Evolutionary conservation across 2,329 filamentous ascomycete genomes (phyloP).

Genomic region (Phialocephala sp.): DNA sequence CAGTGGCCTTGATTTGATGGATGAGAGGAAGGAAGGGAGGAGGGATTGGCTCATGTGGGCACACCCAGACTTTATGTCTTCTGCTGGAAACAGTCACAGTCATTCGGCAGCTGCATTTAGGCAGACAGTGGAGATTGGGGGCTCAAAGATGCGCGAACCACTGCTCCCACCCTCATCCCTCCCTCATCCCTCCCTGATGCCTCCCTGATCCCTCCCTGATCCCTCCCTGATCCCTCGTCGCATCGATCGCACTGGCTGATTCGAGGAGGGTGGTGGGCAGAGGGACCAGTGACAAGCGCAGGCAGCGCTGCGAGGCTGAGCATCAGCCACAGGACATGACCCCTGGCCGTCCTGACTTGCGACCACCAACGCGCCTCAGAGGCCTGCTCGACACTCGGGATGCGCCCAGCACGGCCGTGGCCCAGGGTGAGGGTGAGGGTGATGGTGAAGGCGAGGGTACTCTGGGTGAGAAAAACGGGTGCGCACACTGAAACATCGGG

Average conservation of each 20-base stretch:
- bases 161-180: neutral
- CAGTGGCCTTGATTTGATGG: conserved; percentile 15
- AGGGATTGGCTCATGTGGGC: conserved; percentile 29
- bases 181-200: too few relatives aligned
- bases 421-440: neutral
- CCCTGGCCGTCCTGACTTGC: too few relatives aligned
- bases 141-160: conserved; percentile 9
- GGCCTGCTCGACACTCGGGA: conserved; percentile 19
- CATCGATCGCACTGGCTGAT: conserved; percentile 9
- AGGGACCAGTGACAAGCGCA: conserved; percentile 22
- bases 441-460: too few relatives aligned
- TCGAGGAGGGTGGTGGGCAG: conserved; percentile 15
- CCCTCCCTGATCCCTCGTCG: neutral
- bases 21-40: conserved; percentile 25
- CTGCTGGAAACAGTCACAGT: conserved; percentile 20
- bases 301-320: conserved; percentile 26
- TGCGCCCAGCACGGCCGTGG: conserved; percentile 10
- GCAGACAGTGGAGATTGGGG: conserved; percentile 13
- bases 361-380: conserved; percentile 7
- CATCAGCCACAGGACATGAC: conserved; percentile 22
- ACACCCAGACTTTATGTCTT: conserved; percentile 25
- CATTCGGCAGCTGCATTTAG: conserved; percentile 22
- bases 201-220: too few relatives aligned
- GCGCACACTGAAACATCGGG: conserved; percentile 6
- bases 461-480: neutral